Evolutionary conservation across 768 basidiomycete species (phyloP).

Genomic region (Kwoniella europaea): DNA sequence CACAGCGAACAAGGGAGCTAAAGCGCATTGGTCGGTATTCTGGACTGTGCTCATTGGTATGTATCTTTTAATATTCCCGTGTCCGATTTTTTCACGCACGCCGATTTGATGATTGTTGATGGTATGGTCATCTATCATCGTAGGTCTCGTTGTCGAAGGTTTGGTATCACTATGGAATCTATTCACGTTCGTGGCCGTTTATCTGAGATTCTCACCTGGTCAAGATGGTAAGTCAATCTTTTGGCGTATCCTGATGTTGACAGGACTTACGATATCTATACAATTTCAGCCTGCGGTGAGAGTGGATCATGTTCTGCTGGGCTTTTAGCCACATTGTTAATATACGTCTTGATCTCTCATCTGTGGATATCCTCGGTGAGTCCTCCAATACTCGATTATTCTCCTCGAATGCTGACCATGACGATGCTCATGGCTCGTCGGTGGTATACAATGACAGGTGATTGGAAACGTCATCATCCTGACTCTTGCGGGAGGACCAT

Average conservation of each 20-base stretch:
- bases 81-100: background rate
- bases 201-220: conserved; percentile 7
- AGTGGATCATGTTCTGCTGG: conserved; percentile 4
- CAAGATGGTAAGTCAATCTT: background rate
- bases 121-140: too few species aligned
- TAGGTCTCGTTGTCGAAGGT: conserved; percentile 9
- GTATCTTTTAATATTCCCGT: background rate
- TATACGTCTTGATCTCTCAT: conserved; percentile 1
- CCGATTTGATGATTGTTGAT: too few species aligned
- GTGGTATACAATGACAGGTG: background rate
- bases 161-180: conserved; percentile 11
- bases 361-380: conserved; percentile 19
- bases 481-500: conserved; percentile 15
- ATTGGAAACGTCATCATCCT: conserved; percentile 7
- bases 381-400: too few species aligned
- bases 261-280: background rate
- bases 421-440: too few species aligned
- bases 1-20: conserved; percentile 14
- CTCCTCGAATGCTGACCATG: too few species aligned
- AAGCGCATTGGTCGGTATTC: conserved; percentile 16
- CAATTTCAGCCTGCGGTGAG: background rate
- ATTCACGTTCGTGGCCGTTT: conserved; percentile 16
- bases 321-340: background rate
- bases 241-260: background rate
- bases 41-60: conserved; percentile 11